A percentile compares a stretch with the other conserved stretches of the same genome.
Conservation (phyloP, 495 filamentous ascomycete genomes). For the Annulohypoxylon maeteangense region DNA sequence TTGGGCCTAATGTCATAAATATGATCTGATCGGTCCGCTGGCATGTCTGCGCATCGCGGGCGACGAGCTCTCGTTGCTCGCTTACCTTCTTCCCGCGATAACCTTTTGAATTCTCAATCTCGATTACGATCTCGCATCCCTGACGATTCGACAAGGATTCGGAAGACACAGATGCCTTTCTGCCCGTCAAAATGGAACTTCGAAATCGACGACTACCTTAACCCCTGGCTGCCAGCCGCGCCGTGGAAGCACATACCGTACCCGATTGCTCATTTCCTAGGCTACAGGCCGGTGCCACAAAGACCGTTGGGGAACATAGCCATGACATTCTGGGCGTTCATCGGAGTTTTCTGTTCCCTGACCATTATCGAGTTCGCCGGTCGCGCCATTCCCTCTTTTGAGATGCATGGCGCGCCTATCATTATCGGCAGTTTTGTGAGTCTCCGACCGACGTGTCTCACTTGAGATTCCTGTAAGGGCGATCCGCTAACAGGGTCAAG, state of each 20-base stretch:
- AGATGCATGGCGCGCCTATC: slow-evolving; percentile 53
- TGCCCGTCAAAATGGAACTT: slow-evolving; percentile 59
- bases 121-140: neutral
- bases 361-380: slow-evolving; percentile 59
- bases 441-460: slow-evolving; percentile 9
- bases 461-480: neutral
- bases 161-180: slow-evolving; percentile 27
- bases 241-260: slow-evolving; percentile 57
- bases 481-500: slow-evolving; percentile 44
- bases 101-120: slow-evolving; percentile 6
- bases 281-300: slow-evolving; percentile 54
- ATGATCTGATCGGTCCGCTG: slow-evolving; percentile 10
- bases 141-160: neutral
- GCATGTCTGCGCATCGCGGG: slow-evolving; percentile 9
- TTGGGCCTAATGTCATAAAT: slow-evolving; percentile 13
- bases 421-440: slow-evolving; percentile 65
- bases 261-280: slow-evolving; percentile 62
- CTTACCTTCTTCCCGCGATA: neutral
- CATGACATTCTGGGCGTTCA: slow-evolving; percentile 61
- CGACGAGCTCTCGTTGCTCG: neutral
- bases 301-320: slow-evolving; percentile 60
- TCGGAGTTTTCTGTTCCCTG: slow-evolving; percentile 61
- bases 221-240: slow-evolving; percentile 67
- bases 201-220: slow-evolving; percentile 73
- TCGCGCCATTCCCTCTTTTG: slow-evolving; percentile 51